Percentiles rank a stretch among this genome's conserved stretches.
phyloP scores from a whole-genome alignment of 352 stramenopile species.

The Phytophthora colocasiae region DNA sequence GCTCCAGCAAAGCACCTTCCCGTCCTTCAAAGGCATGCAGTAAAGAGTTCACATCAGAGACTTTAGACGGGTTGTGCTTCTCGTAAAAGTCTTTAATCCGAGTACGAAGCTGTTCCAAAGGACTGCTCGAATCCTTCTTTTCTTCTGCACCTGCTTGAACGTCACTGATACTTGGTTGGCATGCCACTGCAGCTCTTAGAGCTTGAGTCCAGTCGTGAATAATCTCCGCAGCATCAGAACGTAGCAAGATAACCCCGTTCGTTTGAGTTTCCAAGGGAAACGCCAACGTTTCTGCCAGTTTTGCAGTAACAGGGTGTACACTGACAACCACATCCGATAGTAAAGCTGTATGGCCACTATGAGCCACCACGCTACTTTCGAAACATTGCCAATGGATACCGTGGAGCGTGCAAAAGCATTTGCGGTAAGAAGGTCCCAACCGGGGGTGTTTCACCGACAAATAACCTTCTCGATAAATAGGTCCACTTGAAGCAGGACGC shows the following conservation, averaged over 20 bases:
- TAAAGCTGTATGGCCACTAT: constrained; percentile 22
- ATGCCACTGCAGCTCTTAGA: constrained; percentile 32
- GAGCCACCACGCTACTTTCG: constrained; percentile 33
- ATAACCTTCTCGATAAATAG: constrained; percentile 41
- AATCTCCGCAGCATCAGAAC: constrained; percentile 38
- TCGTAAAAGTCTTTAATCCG: constrained; percentile 87
- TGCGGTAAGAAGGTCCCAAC: constrained; percentile 38
- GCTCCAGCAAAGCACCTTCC: constrained; percentile 53
- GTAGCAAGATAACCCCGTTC: constrained; percentile 49
- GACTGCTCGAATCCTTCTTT: constrained; percentile 1
- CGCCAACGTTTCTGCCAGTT: constrained; percentile 35
- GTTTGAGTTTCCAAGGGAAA: constrained; percentile 50
- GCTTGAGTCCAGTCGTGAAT: constrained; percentile 43
- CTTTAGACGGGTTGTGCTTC: constrained; percentile 89
- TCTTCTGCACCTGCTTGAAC: constrained; percentile 9
- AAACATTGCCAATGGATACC: constrained; percentile 45
- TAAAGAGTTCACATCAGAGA: constrained; percentile 73
- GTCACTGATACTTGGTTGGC: background rate
- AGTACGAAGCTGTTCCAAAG: constrained; percentile 40
- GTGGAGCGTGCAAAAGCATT: constrained; percentile 47
- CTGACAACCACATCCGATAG: constrained; percentile 40
- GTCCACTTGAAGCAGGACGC: constrained; percentile 2
- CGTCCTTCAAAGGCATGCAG: constrained; percentile 64
- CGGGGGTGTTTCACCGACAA: constrained; percentile 50
- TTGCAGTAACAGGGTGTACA: constrained; percentile 38